Evolutionary conservation across 345 rosid species (phyloP).

Genomic region (Nasturtium officinale): DNA sequence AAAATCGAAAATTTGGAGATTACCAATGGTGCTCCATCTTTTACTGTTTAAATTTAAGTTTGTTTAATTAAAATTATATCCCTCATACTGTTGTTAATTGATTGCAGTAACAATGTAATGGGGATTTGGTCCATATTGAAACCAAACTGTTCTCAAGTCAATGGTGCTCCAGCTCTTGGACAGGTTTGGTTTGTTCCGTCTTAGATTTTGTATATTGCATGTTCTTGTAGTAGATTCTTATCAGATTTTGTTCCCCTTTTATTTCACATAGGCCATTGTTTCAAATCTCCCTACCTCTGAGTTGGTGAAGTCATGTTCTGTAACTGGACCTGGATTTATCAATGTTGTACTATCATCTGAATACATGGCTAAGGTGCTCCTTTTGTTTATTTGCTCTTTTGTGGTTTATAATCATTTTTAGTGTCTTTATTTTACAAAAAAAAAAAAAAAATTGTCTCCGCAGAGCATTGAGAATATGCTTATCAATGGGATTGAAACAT

Average conservation of each 20-base stretch:
- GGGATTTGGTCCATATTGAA: not conserved
- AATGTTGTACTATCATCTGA: not conserved
- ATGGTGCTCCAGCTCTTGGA: not conserved
- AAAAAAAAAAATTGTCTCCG: constrained; percentile 7
- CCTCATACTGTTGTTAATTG: not conserved
- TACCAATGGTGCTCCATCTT: not conserved
- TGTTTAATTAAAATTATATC: too few relatives aligned
- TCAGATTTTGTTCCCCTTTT: too few relatives aligned
- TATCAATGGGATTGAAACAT: constrained; percentile 66
- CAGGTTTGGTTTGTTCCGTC: not conserved
- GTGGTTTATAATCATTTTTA: not conserved
- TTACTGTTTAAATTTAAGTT: too few relatives aligned
- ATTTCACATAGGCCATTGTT: not conserved
- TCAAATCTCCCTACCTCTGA: not conserved
- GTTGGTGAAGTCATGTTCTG: not conserved
- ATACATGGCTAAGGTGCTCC: constrained; percentile 62
- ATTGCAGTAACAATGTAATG: not conserved
- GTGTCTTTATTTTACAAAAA: not conserved
- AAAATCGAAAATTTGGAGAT: not conserved
- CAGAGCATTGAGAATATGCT: constrained; percentile 80
- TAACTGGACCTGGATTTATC: not conserved
- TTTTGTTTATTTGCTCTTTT: not conserved
- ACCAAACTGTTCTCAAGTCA: not conserved
- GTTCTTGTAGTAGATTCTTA: too few relatives aligned
- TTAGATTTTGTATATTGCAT: too few relatives aligned